A percentile compares a stretch with the other conserved stretches of the same genome.
phyloP scores from a whole-genome alignment of 1,284 basidiomycete genomes.

The Boletus sp. region DNA sequence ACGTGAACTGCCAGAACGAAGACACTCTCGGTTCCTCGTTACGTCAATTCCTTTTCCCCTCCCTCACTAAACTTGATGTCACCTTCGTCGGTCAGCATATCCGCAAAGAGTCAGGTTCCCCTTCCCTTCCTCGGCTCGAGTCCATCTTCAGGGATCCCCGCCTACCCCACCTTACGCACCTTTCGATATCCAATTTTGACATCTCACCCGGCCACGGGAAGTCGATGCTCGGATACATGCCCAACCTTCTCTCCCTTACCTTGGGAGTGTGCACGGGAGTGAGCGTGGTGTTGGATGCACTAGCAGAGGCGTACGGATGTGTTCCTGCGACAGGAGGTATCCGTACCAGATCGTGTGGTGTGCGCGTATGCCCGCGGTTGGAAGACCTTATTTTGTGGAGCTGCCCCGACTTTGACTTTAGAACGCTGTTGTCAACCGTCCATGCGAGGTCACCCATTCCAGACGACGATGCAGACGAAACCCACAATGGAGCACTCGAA shows the following conservation, averaged over 20 bases:
- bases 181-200: constrained; percentile 35
- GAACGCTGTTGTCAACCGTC: constrained; percentile 35
- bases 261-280: constrained; percentile 34
- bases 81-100: constrained; percentile 29
- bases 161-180: constrained; percentile 34
- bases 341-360: constrained; percentile 20
- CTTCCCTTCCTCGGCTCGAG: constrained; percentile 35
- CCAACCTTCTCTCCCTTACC: constrained; percentile 35
- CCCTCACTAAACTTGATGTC: constrained; percentile 42
- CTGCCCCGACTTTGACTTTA: constrained; percentile 42
- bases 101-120: constrained; percentile 20
- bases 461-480: constrained; percentile 16
- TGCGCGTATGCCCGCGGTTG: constrained; percentile 46
- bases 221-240: constrained; percentile 39
- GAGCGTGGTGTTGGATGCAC: constrained; percentile 23
- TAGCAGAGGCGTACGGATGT: constrained; percentile 31
- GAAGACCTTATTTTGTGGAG: constrained; percentile 47
- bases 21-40: constrained; percentile 37
- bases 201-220: constrained; percentile 28
- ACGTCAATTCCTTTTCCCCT: constrained; percentile 42
- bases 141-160: constrained; percentile 43
- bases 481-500: constrained; percentile 12
- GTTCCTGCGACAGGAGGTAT: constrained; percentile 9
- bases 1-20: constrained; percentile 38
- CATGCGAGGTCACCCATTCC: constrained; percentile 35